phyloP scores from a whole-genome alignment of 495 filamentous ascomycete species.

The Daldinia childiae region DNA sequence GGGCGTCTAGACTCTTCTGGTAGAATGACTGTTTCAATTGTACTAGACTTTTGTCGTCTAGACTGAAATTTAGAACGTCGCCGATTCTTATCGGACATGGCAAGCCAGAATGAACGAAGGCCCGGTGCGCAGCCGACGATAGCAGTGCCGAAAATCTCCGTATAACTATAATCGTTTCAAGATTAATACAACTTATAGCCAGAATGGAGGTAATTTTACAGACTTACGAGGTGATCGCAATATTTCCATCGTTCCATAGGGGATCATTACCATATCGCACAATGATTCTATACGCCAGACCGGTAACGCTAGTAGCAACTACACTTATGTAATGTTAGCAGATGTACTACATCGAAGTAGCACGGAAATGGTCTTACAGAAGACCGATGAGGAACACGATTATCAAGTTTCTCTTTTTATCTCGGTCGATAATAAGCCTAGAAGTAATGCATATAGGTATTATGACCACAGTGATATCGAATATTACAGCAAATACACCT shows the following conservation, averaged over 20 bases:
- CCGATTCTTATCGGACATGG: not conserved
- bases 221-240: constrained; percentile 6
- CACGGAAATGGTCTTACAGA: not conserved
- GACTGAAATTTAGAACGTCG: not conserved
- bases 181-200: not conserved
- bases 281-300: not conserved
- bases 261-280: not conserved
- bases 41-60: not conserved
- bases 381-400: not conserved
- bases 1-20: not conserved
- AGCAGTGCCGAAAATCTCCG: constrained; percentile 1
- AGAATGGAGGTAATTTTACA: not conserved
- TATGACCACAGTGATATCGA: constrained; percentile 5
- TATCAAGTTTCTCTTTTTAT: constrained; percentile 3
- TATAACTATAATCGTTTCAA: not conserved
- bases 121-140: constrained; percentile 3
- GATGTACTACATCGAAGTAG: not conserved
- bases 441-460: not conserved
- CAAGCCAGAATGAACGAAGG: constrained; percentile 2
- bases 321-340: not conserved
- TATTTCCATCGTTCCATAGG: not conserved
- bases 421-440: not conserved
- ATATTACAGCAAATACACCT: not conserved
- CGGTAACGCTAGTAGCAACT: constrained; percentile 1
- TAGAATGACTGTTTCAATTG: not conserved